Evolutionary conservation across 371 early-diverging fungal species (phyloP).

Genomic region (Haplosporangium sp.): DNA sequence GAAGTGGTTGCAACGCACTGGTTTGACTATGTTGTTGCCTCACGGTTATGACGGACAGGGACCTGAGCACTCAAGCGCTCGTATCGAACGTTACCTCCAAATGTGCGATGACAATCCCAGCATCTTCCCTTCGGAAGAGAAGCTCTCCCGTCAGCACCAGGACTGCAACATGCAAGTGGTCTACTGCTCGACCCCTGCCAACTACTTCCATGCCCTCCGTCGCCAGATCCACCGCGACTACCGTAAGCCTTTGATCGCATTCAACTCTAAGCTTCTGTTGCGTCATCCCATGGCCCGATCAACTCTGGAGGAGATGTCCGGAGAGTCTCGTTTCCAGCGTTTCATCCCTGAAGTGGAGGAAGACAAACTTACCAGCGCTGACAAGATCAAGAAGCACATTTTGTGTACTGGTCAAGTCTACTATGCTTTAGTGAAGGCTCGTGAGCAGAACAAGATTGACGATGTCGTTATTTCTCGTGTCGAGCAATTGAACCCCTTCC

Average conservation of each 20-base stretch:
- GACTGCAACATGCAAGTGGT: constrained; percentile 98
- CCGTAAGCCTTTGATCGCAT: constrained; percentile 94
- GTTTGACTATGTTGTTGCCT: constrained; percentile 91
- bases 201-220: constrained; percentile 96
- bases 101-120: constrained; percentile 95
- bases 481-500: constrained; percentile 97
- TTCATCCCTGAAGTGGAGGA: constrained; percentile 90
- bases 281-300: constrained; percentile 95
- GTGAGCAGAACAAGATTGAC: constrained; percentile 87
- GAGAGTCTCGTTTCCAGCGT: constrained; percentile 87
- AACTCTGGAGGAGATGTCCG: constrained; percentile 83
- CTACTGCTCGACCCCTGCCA: constrained; percentile 94
- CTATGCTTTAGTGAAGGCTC: constrained; percentile 89
- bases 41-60: constrained; percentile 99
- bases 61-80: constrained; percentile 95
- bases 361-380: constrained; percentile 76
- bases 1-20: constrained; percentile 97
- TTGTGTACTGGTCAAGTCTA: constrained; percentile 97
- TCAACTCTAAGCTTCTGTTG: constrained; percentile 93
- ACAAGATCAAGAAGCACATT: constrained; percentile 88
- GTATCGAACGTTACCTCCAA: constrained; percentile 96
- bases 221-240: constrained; percentile 97
- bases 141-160: constrained; percentile 91
- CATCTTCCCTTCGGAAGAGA: constrained; percentile 83
- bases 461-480: constrained; percentile 93